phyloP scores from a whole-genome alignment of 257 asterid genomes.

The Solanum ossicruentum region DNA sequence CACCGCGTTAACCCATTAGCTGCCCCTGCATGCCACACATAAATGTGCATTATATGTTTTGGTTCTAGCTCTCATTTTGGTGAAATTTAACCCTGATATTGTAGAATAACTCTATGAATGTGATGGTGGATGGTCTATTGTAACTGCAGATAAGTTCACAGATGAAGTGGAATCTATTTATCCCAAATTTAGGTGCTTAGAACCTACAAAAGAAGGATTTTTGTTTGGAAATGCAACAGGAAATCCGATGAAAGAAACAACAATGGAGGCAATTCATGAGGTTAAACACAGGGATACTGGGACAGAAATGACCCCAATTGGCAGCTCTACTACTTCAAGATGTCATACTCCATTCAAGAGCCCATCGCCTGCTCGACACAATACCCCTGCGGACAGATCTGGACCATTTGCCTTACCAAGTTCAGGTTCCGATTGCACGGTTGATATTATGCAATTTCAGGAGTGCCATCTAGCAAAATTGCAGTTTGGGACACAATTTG shows the following conservation, averaged over 20 bases:
- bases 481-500: conserved; percentile 37
- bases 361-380: conserved; percentile 78
- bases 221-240: conserved; percentile 31
- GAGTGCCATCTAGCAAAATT: conserved; percentile 81
- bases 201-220: conserved; percentile 64
- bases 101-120: neutral
- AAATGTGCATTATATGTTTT: neutral
- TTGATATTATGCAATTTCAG: conserved; percentile 52
- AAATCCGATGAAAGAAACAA: conserved; percentile 16
- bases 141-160: conserved; percentile 72
- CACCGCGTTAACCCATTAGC: neutral
- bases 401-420: conserved; percentile 47
- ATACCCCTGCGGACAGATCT: conserved; percentile 74
- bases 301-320: conserved; percentile 96
- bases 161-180: conserved; percentile 23
- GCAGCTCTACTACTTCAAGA: conserved; percentile 84
- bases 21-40: neutral
- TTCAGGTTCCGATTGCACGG: conserved; percentile 16
- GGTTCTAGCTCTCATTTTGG: neutral
- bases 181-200: conserved; percentile 40
- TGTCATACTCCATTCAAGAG: conserved; percentile 83
- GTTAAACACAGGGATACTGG: conserved; percentile 73
- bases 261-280: conserved; percentile 19
- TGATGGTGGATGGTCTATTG: neutral
- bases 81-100: neutral